Percentiles rank a stretch among this genome's conserved stretches.
These are phyloP conservation scores for Blastobotrys attinorum DNA, from an alignment of 805 yeast genomes.

Conservation along the genomic window DNA sequence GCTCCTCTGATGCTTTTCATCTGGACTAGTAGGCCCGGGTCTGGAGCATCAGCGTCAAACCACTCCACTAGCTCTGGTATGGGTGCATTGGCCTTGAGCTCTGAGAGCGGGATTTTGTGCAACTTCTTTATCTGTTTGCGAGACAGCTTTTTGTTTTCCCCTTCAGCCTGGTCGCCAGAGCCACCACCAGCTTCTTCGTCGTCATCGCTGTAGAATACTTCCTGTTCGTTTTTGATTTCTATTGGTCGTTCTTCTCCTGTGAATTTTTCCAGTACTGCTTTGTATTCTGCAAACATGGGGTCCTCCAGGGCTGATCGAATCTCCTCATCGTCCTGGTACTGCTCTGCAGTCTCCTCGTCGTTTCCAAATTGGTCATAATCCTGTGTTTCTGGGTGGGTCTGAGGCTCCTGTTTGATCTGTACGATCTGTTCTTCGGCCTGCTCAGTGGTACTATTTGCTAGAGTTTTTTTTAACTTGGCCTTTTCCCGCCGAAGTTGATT, in stretches of 20 bases:
- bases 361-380: not conserved
- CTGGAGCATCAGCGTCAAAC: slow-evolving; percentile 79
- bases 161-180: slow-evolving; percentile 23
- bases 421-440: not conserved
- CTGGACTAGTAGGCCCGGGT: slow-evolving; percentile 58
- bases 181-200: slow-evolving; percentile 28
- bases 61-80: slow-evolving; percentile 76
- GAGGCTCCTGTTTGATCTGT: slow-evolving; percentile 4
- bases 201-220: slow-evolving; percentile 29
- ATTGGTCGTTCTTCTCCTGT: slow-evolving; percentile 18
- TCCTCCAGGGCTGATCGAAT: slow-evolving; percentile 18
- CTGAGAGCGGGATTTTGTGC: slow-evolving; percentile 57
- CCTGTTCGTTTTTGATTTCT: slow-evolving; percentile 19
- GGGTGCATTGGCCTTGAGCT: slow-evolving; percentile 50
- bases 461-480: slow-evolving; percentile 34
- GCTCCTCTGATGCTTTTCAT: slow-evolving; percentile 59
- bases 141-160: slow-evolving; percentile 22
- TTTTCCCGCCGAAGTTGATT: slow-evolving; percentile 33
- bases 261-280: slow-evolving; percentile 32
- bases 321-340: slow-evolving; percentile 10
- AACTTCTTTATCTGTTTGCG: slow-evolving; percentile 45
- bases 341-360: slow-evolving; percentile 3
- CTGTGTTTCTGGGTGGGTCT: too few relatives aligned
- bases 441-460: too few relatives aligned
- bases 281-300: slow-evolving; percentile 31